phyloP scores from a whole-genome alignment of 306 rosid genomes.

The Amphicarpaea edgeworthii region DNA sequence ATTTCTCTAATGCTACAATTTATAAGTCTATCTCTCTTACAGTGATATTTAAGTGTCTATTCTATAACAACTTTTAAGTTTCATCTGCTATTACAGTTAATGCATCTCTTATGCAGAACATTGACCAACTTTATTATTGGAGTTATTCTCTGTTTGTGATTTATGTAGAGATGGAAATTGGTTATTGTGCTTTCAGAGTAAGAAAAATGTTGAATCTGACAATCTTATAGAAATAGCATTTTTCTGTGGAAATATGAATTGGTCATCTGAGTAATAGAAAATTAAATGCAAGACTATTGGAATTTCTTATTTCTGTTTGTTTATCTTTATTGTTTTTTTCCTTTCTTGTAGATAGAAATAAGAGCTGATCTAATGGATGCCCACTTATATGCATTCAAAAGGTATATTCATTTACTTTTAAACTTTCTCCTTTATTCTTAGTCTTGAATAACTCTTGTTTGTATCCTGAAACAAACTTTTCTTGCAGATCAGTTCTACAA shows the following conservation, averaged over 20 bases:
- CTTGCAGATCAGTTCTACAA: conserved; percentile 81
- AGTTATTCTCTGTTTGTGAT: conserved; percentile 31
- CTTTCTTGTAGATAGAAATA: conserved; percentile 81
- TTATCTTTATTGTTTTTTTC: conserved; percentile 19
- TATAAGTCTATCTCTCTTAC: background rate
- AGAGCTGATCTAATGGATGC: conserved; percentile 98
- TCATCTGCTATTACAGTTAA: too few relatives aligned
- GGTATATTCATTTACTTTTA: conserved; percentile 57
- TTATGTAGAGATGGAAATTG: conserved; percentile 35
- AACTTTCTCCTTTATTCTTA: conserved; percentile 7
- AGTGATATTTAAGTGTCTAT: conserved; percentile 28
- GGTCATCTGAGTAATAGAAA: conserved; percentile 24
- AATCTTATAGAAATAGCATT: conserved; percentile 2
- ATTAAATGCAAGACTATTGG: conserved; percentile 18
- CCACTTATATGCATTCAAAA: conserved; percentile 91
- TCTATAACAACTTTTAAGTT: conserved; percentile 23
- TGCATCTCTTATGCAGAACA: too few relatives aligned
- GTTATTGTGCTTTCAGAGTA: background rate
- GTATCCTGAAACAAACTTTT: conserved; percentile 37
- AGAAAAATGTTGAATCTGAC: conserved; percentile 7
- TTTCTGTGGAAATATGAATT: conserved; percentile 32
- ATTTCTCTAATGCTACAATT: conserved; percentile 11
- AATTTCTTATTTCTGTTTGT: conserved; percentile 17
- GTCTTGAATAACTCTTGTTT: conserved; percentile 29
- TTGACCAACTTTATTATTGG: conserved; percentile 14